Conservation (phyloP, 2,329 filamentous ascomycete genomes). For the Botrytis fabae region DNA sequence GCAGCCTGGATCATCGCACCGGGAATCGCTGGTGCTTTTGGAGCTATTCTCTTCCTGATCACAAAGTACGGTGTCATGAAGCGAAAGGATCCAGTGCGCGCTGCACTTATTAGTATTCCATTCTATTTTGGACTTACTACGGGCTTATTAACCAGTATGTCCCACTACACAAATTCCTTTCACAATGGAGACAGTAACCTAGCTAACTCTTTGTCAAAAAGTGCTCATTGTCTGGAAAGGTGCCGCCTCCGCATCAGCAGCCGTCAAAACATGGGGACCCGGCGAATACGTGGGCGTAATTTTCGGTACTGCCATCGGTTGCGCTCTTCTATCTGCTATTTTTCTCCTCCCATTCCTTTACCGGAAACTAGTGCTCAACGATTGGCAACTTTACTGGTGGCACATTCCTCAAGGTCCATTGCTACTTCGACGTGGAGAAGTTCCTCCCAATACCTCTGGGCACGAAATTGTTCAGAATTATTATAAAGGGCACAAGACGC, state of each 20-base stretch:
- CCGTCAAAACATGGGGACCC: constrained; percentile 40
- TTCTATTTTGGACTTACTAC: constrained; percentile 58
- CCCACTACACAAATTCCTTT: constrained; percentile 34
- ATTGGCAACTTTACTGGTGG: constrained; percentile 40
- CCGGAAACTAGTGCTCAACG: constrained; percentile 37
- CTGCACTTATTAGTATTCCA: constrained; percentile 72
- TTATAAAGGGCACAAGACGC: constrained; percentile 1
- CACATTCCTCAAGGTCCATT: constrained; percentile 42
- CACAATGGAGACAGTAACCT: constrained; percentile 27
- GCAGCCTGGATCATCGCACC: constrained; percentile 72
- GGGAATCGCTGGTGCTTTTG: constrained; percentile 64
- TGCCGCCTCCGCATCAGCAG: constrained; percentile 6
- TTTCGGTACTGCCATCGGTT: constrained; percentile 32
- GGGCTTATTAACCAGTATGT: constrained; percentile 18
- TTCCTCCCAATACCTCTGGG: constrained; percentile 4
- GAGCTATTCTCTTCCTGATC: constrained; percentile 67
- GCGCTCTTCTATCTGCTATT: constrained; percentile 33
- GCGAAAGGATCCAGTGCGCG: constrained; percentile 68
- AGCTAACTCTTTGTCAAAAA: constrained; percentile 25
- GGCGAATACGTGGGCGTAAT: constrained; percentile 40
- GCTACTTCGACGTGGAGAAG: constrained; percentile 28
- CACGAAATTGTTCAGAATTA: constrained; percentile 1
- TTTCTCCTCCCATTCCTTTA: constrained; percentile 44
- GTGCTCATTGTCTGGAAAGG: constrained; percentile 14
- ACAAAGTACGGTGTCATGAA: constrained; percentile 72